Percentiles rank a stretch among this genome's conserved stretches.
phyloP scores from a whole-genome alignment of 1,284 basidiomycete genomes.

The Chondrostereum purpureum region DNA sequence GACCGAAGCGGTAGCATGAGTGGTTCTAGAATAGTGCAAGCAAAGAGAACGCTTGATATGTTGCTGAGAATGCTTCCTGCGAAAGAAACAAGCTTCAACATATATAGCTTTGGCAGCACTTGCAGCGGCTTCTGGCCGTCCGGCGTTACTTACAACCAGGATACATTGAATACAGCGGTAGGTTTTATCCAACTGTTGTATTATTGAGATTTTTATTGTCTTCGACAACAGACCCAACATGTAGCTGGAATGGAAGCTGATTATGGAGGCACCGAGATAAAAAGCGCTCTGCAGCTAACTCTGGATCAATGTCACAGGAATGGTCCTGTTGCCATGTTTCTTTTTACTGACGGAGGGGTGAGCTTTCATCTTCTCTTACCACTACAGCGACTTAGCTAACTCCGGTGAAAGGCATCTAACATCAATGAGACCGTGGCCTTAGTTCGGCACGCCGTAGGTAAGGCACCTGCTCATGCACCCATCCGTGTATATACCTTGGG shows the following conservation, averaged over 20 bases:
- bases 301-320: constrained; percentile 24
- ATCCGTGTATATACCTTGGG: constrained; percentile 50
- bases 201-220: constrained; percentile 6
- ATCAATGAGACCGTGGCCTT: constrained; percentile 17
- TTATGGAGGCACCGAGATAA: constrained; percentile 43
- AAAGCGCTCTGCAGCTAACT: constrained; percentile 28
- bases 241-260: constrained; percentile 34
- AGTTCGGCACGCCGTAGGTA: constrained; percentile 24
- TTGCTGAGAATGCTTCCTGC: constrained; percentile 35
- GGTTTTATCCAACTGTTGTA: constrained; percentile 14
- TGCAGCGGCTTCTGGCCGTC: constrained; percentile 28
- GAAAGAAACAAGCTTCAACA: constrained; percentile 35
- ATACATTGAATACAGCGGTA: constrained; percentile 32
- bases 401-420: constrained; percentile 21
- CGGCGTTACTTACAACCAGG: constrained; percentile 28
- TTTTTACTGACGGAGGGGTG: constrained; percentile 49
- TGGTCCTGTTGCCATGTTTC: constrained; percentile 39
- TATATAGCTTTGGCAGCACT: constrained; percentile 39
- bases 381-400: not conserved
- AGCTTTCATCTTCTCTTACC: constrained; percentile 11
- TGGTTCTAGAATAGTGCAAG: constrained; percentile 29
- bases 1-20: constrained; percentile 42
- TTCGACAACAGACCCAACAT: constrained; percentile 19
- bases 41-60: constrained; percentile 30
- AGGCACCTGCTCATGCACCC: constrained; percentile 20